A percentile compares a stretch with the other conserved stretches of the same genome.
Evolutionary conservation across 371 early-diverging fungal species (phyloP).

Genomic region (Parasitella parasitica): DNA sequence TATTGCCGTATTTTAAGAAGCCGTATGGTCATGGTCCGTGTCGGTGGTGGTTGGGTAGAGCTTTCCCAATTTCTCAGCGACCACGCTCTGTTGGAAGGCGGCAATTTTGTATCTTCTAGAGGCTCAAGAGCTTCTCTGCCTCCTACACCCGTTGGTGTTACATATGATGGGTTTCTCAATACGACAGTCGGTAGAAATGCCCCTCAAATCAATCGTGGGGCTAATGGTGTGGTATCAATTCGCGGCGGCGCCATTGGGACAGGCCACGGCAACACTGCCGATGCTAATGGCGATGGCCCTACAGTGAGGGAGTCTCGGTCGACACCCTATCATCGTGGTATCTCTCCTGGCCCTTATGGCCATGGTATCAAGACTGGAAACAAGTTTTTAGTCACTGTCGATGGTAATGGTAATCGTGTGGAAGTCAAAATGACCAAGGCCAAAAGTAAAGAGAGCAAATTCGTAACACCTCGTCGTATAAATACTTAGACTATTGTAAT

Average conservation of each 20-base stretch:
- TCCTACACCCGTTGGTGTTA: neutral
- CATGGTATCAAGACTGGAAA: conserved; percentile 51
- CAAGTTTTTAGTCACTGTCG: conserved; percentile 46
- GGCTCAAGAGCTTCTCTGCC: conserved; percentile 8
- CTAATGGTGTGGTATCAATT: conserved; percentile 5
- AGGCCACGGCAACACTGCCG: neutral
- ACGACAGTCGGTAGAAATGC: conserved; percentile 15
- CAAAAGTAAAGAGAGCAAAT: conserved; percentile 35
- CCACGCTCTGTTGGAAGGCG: conserved; percentile 42
- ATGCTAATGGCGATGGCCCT: neutral
- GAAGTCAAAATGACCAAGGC: conserved; percentile 53
- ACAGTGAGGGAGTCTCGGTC: conserved; percentile 34
- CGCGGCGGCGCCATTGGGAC: conserved; percentile 3
- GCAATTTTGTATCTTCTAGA: conserved; percentile 24
- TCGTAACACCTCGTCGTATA: conserved; percentile 41
- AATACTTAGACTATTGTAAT: conserved; percentile 3
- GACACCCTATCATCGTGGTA: conserved; percentile 38
- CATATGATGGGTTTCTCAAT: conserved; percentile 28
- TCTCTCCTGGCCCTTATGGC: conserved; percentile 30
- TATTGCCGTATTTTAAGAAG: conserved; percentile 72
- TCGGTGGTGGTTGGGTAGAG: conserved; percentile 81
- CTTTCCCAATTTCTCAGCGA: conserved; percentile 58
- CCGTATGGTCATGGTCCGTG: conserved; percentile 77
- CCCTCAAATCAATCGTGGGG: neutral
- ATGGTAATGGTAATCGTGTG: conserved; percentile 44